A percentile compares a stretch with the other conserved stretches of the same genome.
phyloP scores from a whole-genome alignment of 768 basidiomycete species.

The Amanita polypyramis region DNA sequence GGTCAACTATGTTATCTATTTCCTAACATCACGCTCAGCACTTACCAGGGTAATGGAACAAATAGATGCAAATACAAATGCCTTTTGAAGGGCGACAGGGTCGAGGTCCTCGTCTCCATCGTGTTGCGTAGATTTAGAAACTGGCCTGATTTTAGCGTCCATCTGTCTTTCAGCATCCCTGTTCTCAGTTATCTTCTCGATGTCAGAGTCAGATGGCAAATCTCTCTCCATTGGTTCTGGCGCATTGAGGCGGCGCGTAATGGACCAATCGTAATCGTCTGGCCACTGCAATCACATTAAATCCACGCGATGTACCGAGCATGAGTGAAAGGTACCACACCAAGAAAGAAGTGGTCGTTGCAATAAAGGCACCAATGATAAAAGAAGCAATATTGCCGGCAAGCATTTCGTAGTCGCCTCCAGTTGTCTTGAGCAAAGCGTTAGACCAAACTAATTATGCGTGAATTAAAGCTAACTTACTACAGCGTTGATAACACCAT shows the following conservation, averaged over 20 bases:
- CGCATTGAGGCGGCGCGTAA: conserved; percentile 69
- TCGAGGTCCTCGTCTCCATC: conserved; percentile 52
- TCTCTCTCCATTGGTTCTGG: conserved; percentile 6
- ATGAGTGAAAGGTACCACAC: conserved; percentile 25
- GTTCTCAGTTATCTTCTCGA: neutral
- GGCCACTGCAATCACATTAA: conserved; percentile 41
- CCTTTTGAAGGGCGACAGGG: conserved; percentile 51
- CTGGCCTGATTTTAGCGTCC: neutral
- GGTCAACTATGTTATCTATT: neutral
- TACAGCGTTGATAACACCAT: conserved; percentile 57
- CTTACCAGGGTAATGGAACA: conserved; percentile 58
- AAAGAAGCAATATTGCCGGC: conserved; percentile 83
- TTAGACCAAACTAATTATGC: neutral
- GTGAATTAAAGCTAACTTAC: conserved; percentile 27
- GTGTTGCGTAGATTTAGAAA: neutral
- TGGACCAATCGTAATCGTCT: conserved; percentile 72
- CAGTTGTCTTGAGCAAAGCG: conserved; percentile 16
- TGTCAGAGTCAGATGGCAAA: neutral
- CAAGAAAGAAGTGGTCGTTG: conserved; percentile 51
- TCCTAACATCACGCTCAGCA: neutral
- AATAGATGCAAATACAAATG: conserved; percentile 75
- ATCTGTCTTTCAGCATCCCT: neutral
- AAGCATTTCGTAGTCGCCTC: conserved; percentile 54
- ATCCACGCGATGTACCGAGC: neutral
- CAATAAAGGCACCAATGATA: conserved; percentile 69